Evolutionary conservation across 2,329 filamentous ascomycete genomes (phyloP).

Genomic region (Penicillium nordicum): DNA sequence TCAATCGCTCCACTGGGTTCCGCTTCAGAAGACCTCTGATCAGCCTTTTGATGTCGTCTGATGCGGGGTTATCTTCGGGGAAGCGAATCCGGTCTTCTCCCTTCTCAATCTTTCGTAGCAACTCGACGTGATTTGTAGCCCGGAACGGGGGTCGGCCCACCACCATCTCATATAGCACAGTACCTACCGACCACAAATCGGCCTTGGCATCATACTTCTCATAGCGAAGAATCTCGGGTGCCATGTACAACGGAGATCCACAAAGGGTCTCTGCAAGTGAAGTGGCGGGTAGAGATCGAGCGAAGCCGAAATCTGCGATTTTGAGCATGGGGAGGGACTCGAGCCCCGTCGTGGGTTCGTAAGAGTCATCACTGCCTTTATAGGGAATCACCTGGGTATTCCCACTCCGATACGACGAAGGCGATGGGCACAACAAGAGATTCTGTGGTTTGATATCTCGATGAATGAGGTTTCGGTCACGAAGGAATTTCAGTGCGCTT

Average conservation of each 20-base stretch:
- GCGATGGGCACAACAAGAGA: conserved; percentile 80
- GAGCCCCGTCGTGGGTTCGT: conserved; percentile 76
- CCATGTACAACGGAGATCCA: conserved; percentile 97
- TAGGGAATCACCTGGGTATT: conserved; percentile 64
- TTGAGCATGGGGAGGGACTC: conserved; percentile 91
- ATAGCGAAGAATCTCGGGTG: conserved; percentile 92
- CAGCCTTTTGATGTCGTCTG: conserved; percentile 72
- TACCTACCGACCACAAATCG: conserved; percentile 96
- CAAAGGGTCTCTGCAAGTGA: conserved; percentile 94
- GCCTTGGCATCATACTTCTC: conserved; percentile 97
- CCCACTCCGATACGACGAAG: conserved; percentile 63
- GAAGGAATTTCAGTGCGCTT: conserved; percentile 85
- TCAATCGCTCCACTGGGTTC: conserved; percentile 78
- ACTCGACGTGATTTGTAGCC: conserved; percentile 89
- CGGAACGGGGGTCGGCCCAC: conserved; percentile 86
- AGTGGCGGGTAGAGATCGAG: conserved; percentile 82
- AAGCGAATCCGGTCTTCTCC: conserved; percentile 84
- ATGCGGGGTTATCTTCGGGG: conserved; percentile 67
- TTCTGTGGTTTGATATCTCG: conserved; percentile 98
- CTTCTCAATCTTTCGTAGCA: conserved; percentile 86
- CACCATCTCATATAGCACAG: conserved; percentile 93
- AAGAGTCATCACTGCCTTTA: conserved; percentile 74
- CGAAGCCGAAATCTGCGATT: conserved; percentile 98
- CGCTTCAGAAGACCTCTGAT: conserved; percentile 80
- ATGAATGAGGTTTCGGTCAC: conserved; percentile 83